Base-by-base conservation (phyloP, 345 rosid species). In the Syzygium aqueum region DNA sequence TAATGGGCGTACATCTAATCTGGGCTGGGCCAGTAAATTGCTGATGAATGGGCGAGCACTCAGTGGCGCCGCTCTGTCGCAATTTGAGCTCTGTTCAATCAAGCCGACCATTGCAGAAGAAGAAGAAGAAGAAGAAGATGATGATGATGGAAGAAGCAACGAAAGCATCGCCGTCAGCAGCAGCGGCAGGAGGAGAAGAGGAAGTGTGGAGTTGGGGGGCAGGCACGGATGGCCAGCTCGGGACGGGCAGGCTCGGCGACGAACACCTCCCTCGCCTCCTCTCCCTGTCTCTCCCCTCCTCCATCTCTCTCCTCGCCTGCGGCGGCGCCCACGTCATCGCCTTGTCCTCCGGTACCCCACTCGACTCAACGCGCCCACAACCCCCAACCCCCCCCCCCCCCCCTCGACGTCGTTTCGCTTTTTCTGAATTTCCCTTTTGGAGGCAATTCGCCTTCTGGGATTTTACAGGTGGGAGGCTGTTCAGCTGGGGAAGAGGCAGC, bases 201-300 rank as follows among this genome's bases (percentile, higher is more conserved):
- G 85, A 50, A 86, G 53, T 95, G 46, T 95, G 99, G 99, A 97
- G 98, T 91, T 97, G 98, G 97, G 99, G 99, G 30, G 99, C 99
- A 7, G 99, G 98, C 17, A 96, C 97, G 25, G 99, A 97, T 33
- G 98, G 98, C 21, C 99, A 97, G 89, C 92, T 96, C 49, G 96
- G 97, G 52, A 96, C 98, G 11, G 91, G 87, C 77, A 94, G 90
- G 90, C 91, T 92, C 25, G 86, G 93, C 91, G 99, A 97, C 91
- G 98, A 97, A 87, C 91, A 85, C 91, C 92, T 90, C 46, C 99
- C 99, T 54, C 97, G 93, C 87, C 95, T 91, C 83, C 96, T 97
- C 89, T 91, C 88, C 23, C 92, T 91, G 40, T 85, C 93, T 57
- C 89, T 95, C 88, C 89, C 91, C 22, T 87, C 91, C 43, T 88